These are phyloP conservation scores for Draba incana DNA, from an alignment of 345 rosid species.

Conservation along the genomic window DNA sequence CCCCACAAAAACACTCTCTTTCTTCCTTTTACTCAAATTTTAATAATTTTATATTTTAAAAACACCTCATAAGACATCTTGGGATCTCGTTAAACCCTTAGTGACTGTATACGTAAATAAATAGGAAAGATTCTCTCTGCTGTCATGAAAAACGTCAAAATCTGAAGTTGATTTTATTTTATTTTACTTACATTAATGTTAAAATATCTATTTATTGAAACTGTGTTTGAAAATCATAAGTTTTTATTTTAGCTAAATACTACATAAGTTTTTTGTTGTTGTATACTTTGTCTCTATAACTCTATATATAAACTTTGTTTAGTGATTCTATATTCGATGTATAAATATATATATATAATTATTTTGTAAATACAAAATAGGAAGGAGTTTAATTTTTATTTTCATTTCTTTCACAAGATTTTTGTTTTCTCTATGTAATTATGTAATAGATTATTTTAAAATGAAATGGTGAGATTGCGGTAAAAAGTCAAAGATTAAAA, in stretches of 20 bases:
- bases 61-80: too few relatives aligned
- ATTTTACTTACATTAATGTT: not conserved
- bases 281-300: not conserved
- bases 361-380: not conserved
- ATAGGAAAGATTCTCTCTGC: conserved; percentile 42
- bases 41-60: too few relatives aligned
- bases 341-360: too few relatives aligned
- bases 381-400: not conserved
- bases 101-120: conserved; percentile 27
- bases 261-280: not conserved
- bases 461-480: not conserved
- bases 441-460: not conserved
- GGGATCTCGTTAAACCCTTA: too few relatives aligned
- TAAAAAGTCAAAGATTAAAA: conserved; percentile 33
- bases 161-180: conserved; percentile 15
- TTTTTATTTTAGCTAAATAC: not conserved
- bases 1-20: too few relatives aligned
- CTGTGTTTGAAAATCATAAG: conserved; percentile 2
- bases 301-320: not conserved
- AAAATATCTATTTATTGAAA: not conserved
- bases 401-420: not conserved
- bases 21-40: too few relatives aligned
- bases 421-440: not conserved
- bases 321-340: too few relatives aligned
- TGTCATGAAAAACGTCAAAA: conserved; percentile 37